Evolutionary conservation across 257 asterid genomes (phyloP).

Genomic region (Petunia secreta): DNA sequence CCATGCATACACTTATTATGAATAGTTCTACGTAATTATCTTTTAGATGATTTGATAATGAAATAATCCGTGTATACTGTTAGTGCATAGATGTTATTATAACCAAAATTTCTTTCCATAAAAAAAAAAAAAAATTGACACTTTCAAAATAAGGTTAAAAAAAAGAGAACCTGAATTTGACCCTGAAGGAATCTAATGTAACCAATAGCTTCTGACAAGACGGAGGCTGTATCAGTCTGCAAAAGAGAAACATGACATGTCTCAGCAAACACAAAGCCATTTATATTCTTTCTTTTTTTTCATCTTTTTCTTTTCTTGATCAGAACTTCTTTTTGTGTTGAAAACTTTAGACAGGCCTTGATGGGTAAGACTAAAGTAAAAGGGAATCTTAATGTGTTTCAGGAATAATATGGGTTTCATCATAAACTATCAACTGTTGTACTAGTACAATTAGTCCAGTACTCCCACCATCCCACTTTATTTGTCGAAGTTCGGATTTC

Average conservation of each 20-base stretch:
- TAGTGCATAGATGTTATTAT: no score
- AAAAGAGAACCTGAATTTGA: constrained; percentile 73
- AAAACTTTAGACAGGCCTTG: constrained; percentile 45
- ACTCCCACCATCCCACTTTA: no score
- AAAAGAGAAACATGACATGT: constrained; percentile 58
- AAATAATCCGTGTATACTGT: no score
- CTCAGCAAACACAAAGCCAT: constrained; percentile 35
- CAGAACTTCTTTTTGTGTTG: constrained; percentile 37
- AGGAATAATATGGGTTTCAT: constrained; percentile 38
- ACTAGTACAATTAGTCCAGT: not conserved
- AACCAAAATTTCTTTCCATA: no score
- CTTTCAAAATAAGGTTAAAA: not conserved
- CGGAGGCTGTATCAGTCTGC: constrained; percentile 99
- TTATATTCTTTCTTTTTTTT: constrained; percentile 30
- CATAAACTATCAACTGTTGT: constrained; percentile 22
- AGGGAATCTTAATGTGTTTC: constrained; percentile 11
- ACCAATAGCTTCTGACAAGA: constrained; percentile 94
- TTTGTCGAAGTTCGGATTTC: no score
- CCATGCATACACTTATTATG: no score
- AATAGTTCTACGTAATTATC: no score
- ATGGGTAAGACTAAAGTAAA: constrained; percentile 39
- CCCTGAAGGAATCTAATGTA: constrained; percentile 91
- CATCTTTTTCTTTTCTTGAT: constrained; percentile 35
- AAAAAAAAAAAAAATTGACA: no score
- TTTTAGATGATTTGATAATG: no score